Evolutionary conservation across 2,329 filamentous ascomycete species (phyloP), one percentile per base, ranked within the genome.

Genomic region (Clarireedia homoeocarpa): DNA sequence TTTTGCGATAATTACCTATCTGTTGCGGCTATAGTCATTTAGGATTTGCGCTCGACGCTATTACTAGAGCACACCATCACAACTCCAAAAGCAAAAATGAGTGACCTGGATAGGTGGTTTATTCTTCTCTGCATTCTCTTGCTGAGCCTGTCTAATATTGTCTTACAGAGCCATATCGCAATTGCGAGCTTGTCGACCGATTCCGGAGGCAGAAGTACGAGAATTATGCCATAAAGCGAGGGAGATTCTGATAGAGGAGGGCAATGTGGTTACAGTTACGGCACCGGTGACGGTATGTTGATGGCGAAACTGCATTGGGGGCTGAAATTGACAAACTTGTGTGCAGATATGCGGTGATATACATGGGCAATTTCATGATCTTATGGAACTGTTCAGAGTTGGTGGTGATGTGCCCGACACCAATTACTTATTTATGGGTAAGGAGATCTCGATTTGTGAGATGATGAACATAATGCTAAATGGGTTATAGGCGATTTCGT

Each of bases 181-280:
- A 74, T 80, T 99, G 69, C 90, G 94, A 77, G 88, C 91, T 70
- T 99, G 94, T 74, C 89, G 91, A 60, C 91, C 92, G 55, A 99
- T 99, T 65, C 92, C 94, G 60, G 94, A 99, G 76, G 80, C 85
- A 42, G 89, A 97, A 75, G 95, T 99, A 59, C 88, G 92, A 70
- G 92, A 99, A 74, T 81, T 99, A 65, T 97, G 94, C 75, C 92
- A 96, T 78, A 96, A 96, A 71, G 94, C 94, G 52, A 84, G 94
- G 62, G 94, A 99, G 76, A 81, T 99, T 54, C 76, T 99, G 63
- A 96, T 99, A 60, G 94, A 97, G 73, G 94, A 99, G 75, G 92
- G 90, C 63, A 97, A 99, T 71, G 92, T 97, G 51, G 92, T 97
- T 62, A 91, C 88, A 17, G 92, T 99, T 60, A 88, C 92, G 70